These are phyloP conservation scores for Stenogyne calaminthoides DNA, from an alignment of 305 asterid species.

Conservation along the genomic window DNA sequence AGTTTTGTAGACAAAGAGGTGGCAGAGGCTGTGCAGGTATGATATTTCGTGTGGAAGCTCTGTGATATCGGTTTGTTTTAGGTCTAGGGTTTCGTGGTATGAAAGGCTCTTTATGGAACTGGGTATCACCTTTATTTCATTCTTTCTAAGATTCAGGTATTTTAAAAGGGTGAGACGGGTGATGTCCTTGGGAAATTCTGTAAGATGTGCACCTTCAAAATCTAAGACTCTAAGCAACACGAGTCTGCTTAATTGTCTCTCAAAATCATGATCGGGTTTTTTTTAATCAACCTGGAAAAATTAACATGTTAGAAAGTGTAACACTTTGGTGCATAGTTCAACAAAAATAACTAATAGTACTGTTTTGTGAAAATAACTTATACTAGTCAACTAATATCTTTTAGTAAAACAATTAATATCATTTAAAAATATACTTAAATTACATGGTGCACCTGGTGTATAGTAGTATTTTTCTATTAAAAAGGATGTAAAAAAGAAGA, in stretches of 20 bases:
- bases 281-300: background rate
- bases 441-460: too few relatives aligned
- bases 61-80: slow-evolving; percentile 37
- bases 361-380: too few relatives aligned
- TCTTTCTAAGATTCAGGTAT: slow-evolving; percentile 35
- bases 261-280: background rate
- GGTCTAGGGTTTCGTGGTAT: slow-evolving; percentile 47
- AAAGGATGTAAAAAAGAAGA: background rate
- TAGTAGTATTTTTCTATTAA: too few relatives aligned
- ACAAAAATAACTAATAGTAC: too few relatives aligned
- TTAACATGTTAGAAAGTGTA: background rate
- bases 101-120: slow-evolving; percentile 32
- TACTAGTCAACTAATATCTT: too few relatives aligned
- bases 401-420: too few relatives aligned
- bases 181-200: slow-evolving; percentile 32
- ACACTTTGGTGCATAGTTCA: too few relatives aligned
- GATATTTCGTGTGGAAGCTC: slow-evolving; percentile 40
- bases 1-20: slow-evolving; percentile 37
- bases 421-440: too few relatives aligned
- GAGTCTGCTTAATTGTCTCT: slow-evolving; percentile 1
- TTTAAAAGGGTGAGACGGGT: slow-evolving; percentile 33
- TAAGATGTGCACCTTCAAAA: slow-evolving; percentile 36
- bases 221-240: slow-evolving; percentile 35
- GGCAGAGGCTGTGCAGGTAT: slow-evolving; percentile 35
- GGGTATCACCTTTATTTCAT: slow-evolving; percentile 31